Conservation (phyloP, 345 rosid species). For the Nasturtium officinale region DNA sequence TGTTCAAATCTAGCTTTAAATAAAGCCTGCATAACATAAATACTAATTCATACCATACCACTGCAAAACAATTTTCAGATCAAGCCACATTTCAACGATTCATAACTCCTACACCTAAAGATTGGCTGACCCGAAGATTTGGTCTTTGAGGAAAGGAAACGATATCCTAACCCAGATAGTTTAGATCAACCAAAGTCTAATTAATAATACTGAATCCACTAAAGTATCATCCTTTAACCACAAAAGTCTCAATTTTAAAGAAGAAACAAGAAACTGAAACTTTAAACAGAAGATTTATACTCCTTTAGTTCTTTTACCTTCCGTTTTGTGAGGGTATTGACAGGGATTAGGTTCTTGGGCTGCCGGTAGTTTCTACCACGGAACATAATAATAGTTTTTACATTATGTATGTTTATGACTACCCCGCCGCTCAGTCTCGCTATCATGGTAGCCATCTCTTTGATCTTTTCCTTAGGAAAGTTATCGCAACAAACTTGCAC, state of each 20-base stretch:
- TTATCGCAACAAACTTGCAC: slow-evolving; percentile 97
- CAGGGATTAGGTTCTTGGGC: slow-evolving; percentile 89
- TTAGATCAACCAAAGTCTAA: slow-evolving; percentile 1
- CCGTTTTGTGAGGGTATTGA: slow-evolving; percentile 92
- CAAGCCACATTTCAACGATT: neutral
- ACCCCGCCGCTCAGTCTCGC: slow-evolving; percentile 92
- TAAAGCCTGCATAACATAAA: slow-evolving; percentile 66
- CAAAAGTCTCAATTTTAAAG: neutral
- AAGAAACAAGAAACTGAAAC: slow-evolving; percentile 17
- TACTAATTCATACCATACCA: slow-evolving; percentile 21
- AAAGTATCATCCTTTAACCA: slow-evolving; percentile 3
- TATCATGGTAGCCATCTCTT: slow-evolving; percentile 93
- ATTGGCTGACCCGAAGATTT: neutral
- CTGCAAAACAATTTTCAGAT: neutral
- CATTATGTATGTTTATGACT: slow-evolving; percentile 80
- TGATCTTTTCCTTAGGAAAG: slow-evolving; percentile 89
- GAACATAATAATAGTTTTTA: slow-evolving; percentile 93
- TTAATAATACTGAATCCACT: slow-evolving; percentile 5
- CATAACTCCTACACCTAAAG: neutral
- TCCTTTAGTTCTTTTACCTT: slow-evolving; percentile 78
- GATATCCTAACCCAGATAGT: neutral
- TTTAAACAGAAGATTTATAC: neutral
- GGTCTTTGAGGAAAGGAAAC: neutral
- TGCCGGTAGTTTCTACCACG: slow-evolving; percentile 98
- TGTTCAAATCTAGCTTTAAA: slow-evolving; percentile 98